Evolutionary conservation across 169 alveolate species (phyloP).

Genomic region (Eimeria tenella): DNA sequence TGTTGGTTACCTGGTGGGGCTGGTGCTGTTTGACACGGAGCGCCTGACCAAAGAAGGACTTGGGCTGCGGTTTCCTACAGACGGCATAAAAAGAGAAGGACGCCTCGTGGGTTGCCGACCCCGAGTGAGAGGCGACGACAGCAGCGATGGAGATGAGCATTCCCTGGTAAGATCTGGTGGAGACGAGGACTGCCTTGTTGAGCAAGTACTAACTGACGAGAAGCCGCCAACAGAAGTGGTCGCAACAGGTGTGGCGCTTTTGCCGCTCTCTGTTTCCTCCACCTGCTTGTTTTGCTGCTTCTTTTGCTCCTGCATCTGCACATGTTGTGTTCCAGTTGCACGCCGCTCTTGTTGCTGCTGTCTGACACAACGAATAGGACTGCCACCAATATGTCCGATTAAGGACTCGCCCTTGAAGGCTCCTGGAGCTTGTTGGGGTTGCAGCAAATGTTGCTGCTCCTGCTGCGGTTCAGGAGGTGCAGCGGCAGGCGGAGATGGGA

Average conservation of each 20-base stretch:
- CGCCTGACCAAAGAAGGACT: constrained; percentile 50
- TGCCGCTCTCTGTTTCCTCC: constrained; percentile 31
- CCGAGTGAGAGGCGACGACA: constrained; percentile 58
- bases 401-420: constrained; percentile 56
- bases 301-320: not conserved
- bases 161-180: not conserved
- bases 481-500: constrained; percentile 65
- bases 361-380: constrained; percentile 33
- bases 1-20: constrained; percentile 60
- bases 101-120: constrained; percentile 49
- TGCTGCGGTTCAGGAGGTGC: constrained; percentile 63
- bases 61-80: constrained; percentile 54
- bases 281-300: not conserved
- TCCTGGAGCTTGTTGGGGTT: constrained; percentile 34
- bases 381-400: constrained; percentile 54
- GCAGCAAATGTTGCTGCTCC: constrained; percentile 35
- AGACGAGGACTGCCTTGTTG: not conserved
- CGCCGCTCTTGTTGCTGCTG: constrained; percentile 40
- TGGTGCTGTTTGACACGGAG: constrained; percentile 54
- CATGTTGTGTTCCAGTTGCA: not conserved
- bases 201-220: constrained; percentile 49
- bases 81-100: not conserved
- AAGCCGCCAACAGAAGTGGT: constrained; percentile 3
- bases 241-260: constrained; percentile 33
- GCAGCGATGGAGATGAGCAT: constrained; percentile 18